phyloP scores from a whole-genome alignment of 1,284 basidiomycete species.

The Paramarasmius palmivorus region DNA sequence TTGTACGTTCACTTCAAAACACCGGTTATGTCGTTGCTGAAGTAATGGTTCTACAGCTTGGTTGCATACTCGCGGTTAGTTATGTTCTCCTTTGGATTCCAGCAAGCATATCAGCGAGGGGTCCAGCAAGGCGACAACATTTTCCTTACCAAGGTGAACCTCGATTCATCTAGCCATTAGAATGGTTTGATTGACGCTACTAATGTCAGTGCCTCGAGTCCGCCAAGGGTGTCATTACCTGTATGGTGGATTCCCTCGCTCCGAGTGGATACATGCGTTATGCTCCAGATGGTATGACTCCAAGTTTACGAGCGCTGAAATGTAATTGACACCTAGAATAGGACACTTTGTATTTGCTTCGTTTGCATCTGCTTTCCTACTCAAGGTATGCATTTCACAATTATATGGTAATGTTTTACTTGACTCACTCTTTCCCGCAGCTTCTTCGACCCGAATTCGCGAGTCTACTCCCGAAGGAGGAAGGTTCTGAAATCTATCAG shows the following conservation, averaged over 20 bases:
- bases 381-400: constrained; percentile 57
- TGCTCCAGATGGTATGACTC: constrained; percentile 69
- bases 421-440: constrained; percentile 33
- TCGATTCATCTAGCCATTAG: not conserved
- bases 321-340: constrained; percentile 21
- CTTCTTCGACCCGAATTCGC: constrained; percentile 75
- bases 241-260: constrained; percentile 64
- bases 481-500: constrained; percentile 70
- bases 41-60: constrained; percentile 42
- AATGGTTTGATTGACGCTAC: constrained; percentile 5
- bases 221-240: constrained; percentile 66
- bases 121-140: constrained; percentile 61
- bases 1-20: constrained; percentile 51
- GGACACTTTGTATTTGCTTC: constrained; percentile 83
- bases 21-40: constrained; percentile 18
- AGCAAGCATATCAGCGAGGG: constrained; percentile 75
- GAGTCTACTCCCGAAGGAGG: constrained; percentile 55
- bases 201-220: constrained; percentile 62
- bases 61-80: constrained; percentile 79
- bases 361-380: constrained; percentile 82
- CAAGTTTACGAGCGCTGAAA: not conserved
- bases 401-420: not conserved
- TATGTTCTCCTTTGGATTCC: constrained; percentile 85
- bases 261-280: constrained; percentile 80
- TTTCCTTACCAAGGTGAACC: constrained; percentile 67